Conservation (phyloP, 108 stramenopile genomes). For the Skeletonema tropicum region DNA sequence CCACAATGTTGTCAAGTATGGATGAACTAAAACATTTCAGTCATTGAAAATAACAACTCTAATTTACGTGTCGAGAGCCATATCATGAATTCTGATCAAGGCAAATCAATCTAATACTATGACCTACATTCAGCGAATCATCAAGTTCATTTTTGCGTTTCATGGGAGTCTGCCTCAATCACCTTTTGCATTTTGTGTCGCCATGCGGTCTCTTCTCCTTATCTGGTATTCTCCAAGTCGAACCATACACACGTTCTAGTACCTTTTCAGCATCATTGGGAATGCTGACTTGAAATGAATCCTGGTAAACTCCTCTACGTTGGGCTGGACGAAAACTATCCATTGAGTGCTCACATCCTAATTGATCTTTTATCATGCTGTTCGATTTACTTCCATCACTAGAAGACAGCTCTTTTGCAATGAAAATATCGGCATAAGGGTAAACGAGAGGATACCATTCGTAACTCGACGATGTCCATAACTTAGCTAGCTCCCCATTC, state of each 20-base stretch:
- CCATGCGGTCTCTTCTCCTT: background rate
- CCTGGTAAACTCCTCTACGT: constrained; percentile 1
- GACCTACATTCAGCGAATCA: too few relatives aligned
- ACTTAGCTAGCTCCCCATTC: background rate
- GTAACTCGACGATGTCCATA: background rate
- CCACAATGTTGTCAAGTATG: too few relatives aligned
- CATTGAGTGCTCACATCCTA: background rate
- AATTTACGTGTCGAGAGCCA: too few relatives aligned
- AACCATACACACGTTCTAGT: background rate
- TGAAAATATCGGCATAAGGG: background rate
- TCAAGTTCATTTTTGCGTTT: too few relatives aligned
- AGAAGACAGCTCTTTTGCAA: background rate
- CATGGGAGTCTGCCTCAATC: background rate
- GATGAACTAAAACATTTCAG: too few relatives aligned
- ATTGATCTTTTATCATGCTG: background rate
- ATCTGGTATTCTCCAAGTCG: constrained; percentile 1
- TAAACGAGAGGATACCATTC: background rate
- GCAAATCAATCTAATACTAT: too few relatives aligned
- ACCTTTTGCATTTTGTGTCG: background rate
- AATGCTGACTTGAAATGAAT: constrained; percentile 1
- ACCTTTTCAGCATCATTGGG: background rate
- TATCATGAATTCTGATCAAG: too few relatives aligned
- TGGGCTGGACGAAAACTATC: constrained; percentile 3
- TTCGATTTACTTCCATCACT: background rate
- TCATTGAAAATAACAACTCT: too few relatives aligned